These are phyloP conservation scores for Odonthalia washingtoniensis DNA, from an alignment of 31 red algal species.

Conservation along the genomic window DNA sequence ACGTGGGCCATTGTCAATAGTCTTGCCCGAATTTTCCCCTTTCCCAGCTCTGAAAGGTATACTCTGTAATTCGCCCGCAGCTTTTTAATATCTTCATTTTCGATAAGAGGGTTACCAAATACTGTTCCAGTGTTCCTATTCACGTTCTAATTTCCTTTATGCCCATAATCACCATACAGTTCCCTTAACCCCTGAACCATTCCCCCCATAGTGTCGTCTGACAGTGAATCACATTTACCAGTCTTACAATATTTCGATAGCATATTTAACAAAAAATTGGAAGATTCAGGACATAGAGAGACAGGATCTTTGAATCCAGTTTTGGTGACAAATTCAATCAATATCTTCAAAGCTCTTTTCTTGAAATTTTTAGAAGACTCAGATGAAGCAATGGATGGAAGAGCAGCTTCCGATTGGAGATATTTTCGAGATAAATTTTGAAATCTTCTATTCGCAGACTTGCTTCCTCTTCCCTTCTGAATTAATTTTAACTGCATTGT, in stretches of 20 bases:
- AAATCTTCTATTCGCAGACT: background rate
- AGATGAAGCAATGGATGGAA: background rate
- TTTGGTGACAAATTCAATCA: background rate
- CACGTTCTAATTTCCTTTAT: background rate
- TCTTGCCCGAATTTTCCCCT: constrained; percentile 5
- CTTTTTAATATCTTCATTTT: constrained; percentile 5
- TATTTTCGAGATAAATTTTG: background rate
- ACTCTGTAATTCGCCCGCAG: background rate
- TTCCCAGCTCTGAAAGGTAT: background rate
- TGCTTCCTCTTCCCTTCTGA: background rate
- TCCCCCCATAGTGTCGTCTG: constrained; percentile 40
- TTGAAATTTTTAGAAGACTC: background rate
- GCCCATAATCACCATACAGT: constrained; percentile 9
- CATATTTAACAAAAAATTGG: constrained; percentile 24
- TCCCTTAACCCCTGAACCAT: constrained; percentile 27
- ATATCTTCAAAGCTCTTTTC: background rate
- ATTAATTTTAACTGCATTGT: background rate
- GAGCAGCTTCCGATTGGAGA: background rate
- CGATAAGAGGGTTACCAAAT: background rate
- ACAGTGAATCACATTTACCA: constrained; percentile 6
- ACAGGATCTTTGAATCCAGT: constrained; percentile 18
- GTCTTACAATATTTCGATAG: constrained; percentile 10
- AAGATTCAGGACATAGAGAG: background rate
- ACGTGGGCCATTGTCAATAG: background rate
- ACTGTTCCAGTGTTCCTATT: background rate